These are phyloP conservation scores for Blastocystis sp. DNA, from an alignment of 352 stramenopile species.

Conservation along the genomic window DNA sequence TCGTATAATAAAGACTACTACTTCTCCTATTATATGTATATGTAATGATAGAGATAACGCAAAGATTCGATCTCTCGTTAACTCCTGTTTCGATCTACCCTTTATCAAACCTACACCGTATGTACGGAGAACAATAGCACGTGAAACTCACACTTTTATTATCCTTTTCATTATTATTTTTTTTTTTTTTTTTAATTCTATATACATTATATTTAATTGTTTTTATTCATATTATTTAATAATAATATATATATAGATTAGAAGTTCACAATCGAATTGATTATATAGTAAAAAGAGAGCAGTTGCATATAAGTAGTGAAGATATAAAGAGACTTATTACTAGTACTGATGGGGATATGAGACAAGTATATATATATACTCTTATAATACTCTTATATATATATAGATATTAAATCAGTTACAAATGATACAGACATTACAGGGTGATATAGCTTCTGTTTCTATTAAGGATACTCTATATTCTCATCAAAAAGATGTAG, in stretches of 20 bases:
- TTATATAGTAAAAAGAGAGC: conserved; percentile 56
- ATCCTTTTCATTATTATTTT: too few relatives aligned
- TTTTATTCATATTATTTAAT: conserved; percentile 64
- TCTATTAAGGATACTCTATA: too few relatives aligned
- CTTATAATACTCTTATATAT: neutral
- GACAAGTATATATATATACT: conserved; percentile 39
- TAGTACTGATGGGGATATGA: too few relatives aligned
- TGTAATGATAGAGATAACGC: conserved; percentile 91
- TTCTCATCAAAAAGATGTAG: neutral
- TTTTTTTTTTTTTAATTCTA: too few relatives aligned
- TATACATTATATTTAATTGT: conserved; percentile 69
- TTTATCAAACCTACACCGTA: conserved; percentile 60
- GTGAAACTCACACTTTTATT: too few relatives aligned
- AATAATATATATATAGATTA: conserved; percentile 74
- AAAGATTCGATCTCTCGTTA: conserved; percentile 77
- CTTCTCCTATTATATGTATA: conserved; percentile 97
- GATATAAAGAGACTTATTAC: too few relatives aligned
- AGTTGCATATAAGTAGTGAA: conserved; percentile 64
- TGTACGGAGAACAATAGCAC: neutral
- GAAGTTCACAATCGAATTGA: conserved; percentile 64
- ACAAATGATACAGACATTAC: too few relatives aligned
- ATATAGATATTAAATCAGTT: too few relatives aligned
- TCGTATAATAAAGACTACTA: conserved; percentile 88
- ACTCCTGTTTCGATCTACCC: conserved; percentile 85
- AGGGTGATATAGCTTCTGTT: too few relatives aligned